Evolutionary conservation across 306 rosid species (phyloP).

Genomic region (Erythrophleum fordii): DNA sequence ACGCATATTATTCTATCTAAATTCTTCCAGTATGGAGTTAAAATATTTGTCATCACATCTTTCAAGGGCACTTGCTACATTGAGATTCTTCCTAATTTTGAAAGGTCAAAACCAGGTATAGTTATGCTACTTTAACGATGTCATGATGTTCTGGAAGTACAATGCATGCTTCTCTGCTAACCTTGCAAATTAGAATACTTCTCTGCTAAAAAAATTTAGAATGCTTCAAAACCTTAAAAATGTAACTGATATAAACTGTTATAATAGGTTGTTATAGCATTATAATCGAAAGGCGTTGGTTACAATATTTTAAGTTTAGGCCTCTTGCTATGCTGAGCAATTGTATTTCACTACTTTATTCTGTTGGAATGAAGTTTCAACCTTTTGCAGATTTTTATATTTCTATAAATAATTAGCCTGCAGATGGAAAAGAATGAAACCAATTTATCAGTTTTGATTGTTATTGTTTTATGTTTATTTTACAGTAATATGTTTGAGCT

Average conservation of each 20-base stretch:
- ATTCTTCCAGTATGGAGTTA: conserved; percentile 15
- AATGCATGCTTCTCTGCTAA: not conserved
- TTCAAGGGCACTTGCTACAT: conserved; percentile 25
- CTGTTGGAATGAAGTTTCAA: not conserved
- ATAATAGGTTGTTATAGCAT: not conserved
- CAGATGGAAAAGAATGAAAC: not conserved
- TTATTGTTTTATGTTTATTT: not conserved
- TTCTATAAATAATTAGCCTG: not conserved
- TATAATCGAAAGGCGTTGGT: not conserved
- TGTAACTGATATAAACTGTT: not conserved
- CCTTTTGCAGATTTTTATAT: not conserved
- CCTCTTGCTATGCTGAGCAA: not conserved
- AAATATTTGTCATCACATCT: conserved; percentile 18
- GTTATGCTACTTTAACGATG: not conserved
- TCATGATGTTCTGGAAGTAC: not conserved
- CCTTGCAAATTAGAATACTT: no score
- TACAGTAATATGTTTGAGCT: conserved; percentile 21
- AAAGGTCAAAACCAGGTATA: conserved; percentile 14
- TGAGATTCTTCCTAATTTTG: conserved; percentile 24
- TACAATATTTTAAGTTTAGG: not conserved
- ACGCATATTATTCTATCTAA: not conserved
- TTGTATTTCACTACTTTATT: not conserved
- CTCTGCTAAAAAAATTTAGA: no score
- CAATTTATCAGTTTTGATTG: not conserved
- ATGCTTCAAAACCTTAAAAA: not conserved